Conservation (phyloP, 192 early-diverging fungal genomes). For the Gorgonomyces haynaldii region DNA sequence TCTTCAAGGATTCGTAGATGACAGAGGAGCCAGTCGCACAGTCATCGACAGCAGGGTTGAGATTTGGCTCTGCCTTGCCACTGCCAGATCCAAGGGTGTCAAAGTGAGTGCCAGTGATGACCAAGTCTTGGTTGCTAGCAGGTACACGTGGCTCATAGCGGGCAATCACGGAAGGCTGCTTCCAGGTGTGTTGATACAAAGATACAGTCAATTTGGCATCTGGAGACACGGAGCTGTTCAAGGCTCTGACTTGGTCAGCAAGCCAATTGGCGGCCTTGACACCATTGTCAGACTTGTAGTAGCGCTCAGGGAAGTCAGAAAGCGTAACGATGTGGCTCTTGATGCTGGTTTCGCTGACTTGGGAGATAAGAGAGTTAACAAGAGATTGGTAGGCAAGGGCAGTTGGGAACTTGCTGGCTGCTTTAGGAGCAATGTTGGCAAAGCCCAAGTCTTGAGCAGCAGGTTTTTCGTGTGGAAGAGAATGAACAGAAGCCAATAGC, state of each 20-base stretch:
- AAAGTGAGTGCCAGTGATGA: slow-evolving; percentile 6
- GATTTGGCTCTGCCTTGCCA: background rate
- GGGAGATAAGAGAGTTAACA: slow-evolving; percentile 8
- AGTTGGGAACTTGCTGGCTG: background rate
- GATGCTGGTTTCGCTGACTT: background rate
- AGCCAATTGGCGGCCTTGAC: slow-evolving; percentile 15
- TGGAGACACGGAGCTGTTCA: background rate
- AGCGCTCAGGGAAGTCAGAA: slow-evolving; percentile 12
- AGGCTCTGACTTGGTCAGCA: slow-evolving; percentile 2
- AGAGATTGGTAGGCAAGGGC: background rate
- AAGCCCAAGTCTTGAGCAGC: too few species aligned
- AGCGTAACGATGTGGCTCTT: slow-evolving; percentile 1
- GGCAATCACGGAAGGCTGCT: slow-evolving; percentile 17
- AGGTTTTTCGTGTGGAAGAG: too few species aligned
- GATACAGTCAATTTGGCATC: slow-evolving; percentile 9
- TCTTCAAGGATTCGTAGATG: slow-evolving; percentile 58
- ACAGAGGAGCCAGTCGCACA: slow-evolving; percentile 11
- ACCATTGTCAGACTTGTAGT: slow-evolving; percentile 15
- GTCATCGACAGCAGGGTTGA: slow-evolving; percentile 17
- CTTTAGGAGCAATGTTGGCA: slow-evolving; percentile 4
- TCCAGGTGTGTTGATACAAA: slow-evolving; percentile 8
- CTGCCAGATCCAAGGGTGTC: background rate
- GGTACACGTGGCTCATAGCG: slow-evolving; percentile 3
- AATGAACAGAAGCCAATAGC: too few species aligned
- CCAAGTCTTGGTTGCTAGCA: background rate